Evolutionary conservation across 2,329 filamentous ascomycete species (phyloP), one percentile per base, ranked within the genome.

Genomic region (Cyclaneusma minus): DNA sequence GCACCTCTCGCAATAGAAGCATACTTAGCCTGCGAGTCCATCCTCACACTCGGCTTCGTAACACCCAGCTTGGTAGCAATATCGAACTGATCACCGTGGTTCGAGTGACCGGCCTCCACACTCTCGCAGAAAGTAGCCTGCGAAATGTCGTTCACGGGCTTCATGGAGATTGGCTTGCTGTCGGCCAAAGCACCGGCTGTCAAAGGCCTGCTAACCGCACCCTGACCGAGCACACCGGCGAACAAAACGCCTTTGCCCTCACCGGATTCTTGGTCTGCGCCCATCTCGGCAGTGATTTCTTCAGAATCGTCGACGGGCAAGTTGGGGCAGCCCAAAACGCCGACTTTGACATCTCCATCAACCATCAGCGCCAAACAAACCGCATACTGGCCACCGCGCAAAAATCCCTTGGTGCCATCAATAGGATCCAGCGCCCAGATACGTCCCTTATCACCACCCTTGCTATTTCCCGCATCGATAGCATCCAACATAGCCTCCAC

Each of bases 11-110:
- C 89, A 48, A 98, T 92, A 18, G 81, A 89, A 35, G 77, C 87
- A 55, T 98, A 98, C 56, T 98, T 98, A 42, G 89, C 87, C 56
- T 98, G 89, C 27, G 82, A 92, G 58, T 98, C 89, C 78, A 98
- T 89, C 37, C 87, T 72, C 33, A 98, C 85, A 39, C 79, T 84
- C n/a, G 79, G 71, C 42, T 71, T 73, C 13, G 79, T 87, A 52
- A 98, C 93, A 29, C 84, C 84, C 5, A 98, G 68, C 46, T 73
- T 78, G 43, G 69, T 55, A 5, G 89, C 83, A 45, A 98, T 91
- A 40, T 71, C 64, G 19, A 79, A 81, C 41, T 93, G 81, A 52
- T 94, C 82, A 40, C 69, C 71, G 54, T 98, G 91, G 30, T 78
- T 74, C 19, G 82, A 92, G 62, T 98, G 89, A 10, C 71, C 84